Conservation (phyloP, 495 filamentous ascomycete species). For the Penicillium turbatum region DNA sequence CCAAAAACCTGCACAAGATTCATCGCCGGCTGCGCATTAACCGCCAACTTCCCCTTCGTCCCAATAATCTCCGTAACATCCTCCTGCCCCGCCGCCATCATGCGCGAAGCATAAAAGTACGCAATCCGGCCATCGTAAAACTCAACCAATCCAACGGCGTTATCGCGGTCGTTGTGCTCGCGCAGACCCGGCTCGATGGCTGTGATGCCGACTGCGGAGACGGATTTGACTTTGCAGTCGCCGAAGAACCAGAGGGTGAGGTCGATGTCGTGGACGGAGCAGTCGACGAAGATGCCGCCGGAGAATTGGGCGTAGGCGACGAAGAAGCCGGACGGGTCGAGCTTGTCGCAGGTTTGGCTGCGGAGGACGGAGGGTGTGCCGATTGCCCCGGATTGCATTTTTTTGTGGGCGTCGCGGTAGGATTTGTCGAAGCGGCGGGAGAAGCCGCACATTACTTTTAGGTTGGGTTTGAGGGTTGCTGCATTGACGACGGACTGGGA, state of each 20-base stretch:
- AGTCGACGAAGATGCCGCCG: constrained; percentile 61
- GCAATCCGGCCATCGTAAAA: constrained; percentile 58
- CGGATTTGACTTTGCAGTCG: constrained; percentile 44
- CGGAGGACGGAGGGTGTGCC: constrained; percentile 50
- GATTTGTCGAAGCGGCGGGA: constrained; percentile 54
- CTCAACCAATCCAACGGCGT: constrained; percentile 60
- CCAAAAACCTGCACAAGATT: constrained; percentile 53
- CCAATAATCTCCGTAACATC: constrained; percentile 63
- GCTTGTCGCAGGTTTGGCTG: constrained; percentile 55
- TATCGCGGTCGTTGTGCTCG: constrained; percentile 57
- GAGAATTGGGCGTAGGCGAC: constrained; percentile 52
- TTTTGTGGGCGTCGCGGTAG: constrained; percentile 49
- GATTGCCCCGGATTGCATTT: constrained; percentile 45
- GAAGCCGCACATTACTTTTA: constrained; percentile 56
- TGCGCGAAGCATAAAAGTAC: constrained; percentile 55
- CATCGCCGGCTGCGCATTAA: constrained; percentile 50
- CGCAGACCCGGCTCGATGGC: constrained; percentile 57
- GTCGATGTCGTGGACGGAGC: constrained; percentile 56
- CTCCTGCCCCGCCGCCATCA: constrained; percentile 63
- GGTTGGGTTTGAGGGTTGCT: constrained; percentile 38
- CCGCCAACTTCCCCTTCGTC: constrained; percentile 54
- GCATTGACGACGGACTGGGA: constrained; percentile 50
- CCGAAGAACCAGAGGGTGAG: constrained; percentile 56
- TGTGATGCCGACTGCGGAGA: constrained; percentile 52
- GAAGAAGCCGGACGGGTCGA: constrained; percentile 53